Evolutionary conservation across 805 yeast species (phyloP), one percentile per base, ranked within the genome.

Genomic region (Ogataea allantospora): DNA sequence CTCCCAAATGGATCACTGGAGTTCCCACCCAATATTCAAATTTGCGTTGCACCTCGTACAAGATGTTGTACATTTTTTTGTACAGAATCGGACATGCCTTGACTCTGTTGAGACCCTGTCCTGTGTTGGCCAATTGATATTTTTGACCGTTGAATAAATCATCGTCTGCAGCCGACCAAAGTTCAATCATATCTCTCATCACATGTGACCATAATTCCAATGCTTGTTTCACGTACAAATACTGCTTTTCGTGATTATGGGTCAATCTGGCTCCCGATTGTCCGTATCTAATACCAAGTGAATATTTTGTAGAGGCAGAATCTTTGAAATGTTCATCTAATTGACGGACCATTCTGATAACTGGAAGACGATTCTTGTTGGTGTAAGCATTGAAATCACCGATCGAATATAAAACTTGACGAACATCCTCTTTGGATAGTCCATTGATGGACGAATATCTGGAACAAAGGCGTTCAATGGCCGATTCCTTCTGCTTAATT

Each of bases 381-480:
- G 83, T 71, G 50, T 83, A 84, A 0, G 88, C 75, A 51, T 82
- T 80, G 62, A 78, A 83, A 56, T 84, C 95, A 26, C 91, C 89
- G 35, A 84, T 76, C 1, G 93, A 84, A 54, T 84, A 84, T 14
- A 84, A 55, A 4, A 80, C 78, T 50, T 80, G 88, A 26, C 85
- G 68, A n/a, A 83, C 70, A 30, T 80, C 83, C 34, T 83, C 89
- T 40, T 68, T 71, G 13, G 70, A 47, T 30, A 73, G 64, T 3
- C 69, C 67, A n/a, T 53, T 55, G 4, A 52, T 38, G 12, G 66
- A 57, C 7, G 70, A 57, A 53, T 79, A 82, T 40, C 63, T 71
- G 6, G 63, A 52, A 0, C 83, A 75, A 23, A 84, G 57, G 20
- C 50, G 58, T 52, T 83, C 87, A 38, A 84, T 82, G 1, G 88